Base-by-base conservation (phyloP, 78 protist species). In the Goniomonas avonlea region DNA sequence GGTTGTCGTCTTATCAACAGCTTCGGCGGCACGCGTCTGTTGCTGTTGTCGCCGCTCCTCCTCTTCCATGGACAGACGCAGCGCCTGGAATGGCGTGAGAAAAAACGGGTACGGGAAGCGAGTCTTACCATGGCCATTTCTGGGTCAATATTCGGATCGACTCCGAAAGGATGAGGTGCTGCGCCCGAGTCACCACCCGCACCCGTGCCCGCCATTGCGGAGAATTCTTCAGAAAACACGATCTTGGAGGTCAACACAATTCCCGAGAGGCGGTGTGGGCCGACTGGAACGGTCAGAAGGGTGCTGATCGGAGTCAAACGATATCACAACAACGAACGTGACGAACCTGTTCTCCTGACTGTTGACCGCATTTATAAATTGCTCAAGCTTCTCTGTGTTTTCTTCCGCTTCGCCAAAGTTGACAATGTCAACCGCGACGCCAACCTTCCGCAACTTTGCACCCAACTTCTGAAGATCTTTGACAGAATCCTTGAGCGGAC, bases 51-150 rank as follows among this genome's bases (percentile, higher is more conserved):
- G 82, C 45, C 89, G 83, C 47, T n/a, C n/a, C n/a, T 89, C 95
- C 80, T 92, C 95, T 63, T 92, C 95, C 79, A 89, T 77, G 11
- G 93, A 89, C 23, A 92, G 74, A 53, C 91, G 89, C n/a, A 92
- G 87, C 3, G 95, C 92, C 55, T 34, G 56, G 34, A 43, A 11
- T 8, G n/a, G 11, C 11, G 50, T 43, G 11, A 43, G 50, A 11
- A 11, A 43, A 43, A 43, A 11, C 50, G n/a, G n/a, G n/a, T 43
- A 15, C 11, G 50, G 8, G 8, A 11, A 8, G 11, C 11, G 50
- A 43, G 31, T 21, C 13, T 2, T 23, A 17, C 73, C 93, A 89
- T 45, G 4, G 94, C 94, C 7, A 90, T 82, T 35, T 92, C 96
- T 20, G 93, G 94, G 39, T 85, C 89, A 50, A 83, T 7, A 25